Conservation (phyloP, 2,329 filamentous ascomycete species). For the Grosmannia huntii region DNA sequence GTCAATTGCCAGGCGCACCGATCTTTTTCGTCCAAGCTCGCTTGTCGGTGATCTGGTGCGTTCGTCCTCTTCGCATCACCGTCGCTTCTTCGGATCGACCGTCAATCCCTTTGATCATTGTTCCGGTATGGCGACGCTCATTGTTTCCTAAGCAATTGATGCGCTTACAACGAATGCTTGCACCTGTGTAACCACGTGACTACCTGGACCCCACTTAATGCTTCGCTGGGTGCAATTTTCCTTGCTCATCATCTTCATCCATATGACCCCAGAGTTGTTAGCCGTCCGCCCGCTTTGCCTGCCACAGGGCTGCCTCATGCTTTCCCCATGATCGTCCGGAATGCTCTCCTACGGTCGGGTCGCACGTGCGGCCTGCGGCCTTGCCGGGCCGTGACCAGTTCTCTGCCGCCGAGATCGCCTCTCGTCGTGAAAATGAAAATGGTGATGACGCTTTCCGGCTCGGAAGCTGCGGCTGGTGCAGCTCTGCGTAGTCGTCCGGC, state of each 20-base stretch:
- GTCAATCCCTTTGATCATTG: neutral
- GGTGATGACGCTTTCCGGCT: neutral
- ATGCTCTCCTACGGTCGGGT: neutral
- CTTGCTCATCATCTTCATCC: no score
- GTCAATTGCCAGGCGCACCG: neutral
- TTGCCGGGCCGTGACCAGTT: neutral
- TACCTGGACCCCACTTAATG: neutral
- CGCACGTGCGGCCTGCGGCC: neutral
- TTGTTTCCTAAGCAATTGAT: no score
- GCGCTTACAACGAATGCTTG: no score
- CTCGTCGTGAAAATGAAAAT: neutral
- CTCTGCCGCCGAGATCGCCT: neutral
- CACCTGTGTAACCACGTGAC: no score
- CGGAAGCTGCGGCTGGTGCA: neutral
- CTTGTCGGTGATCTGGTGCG: neutral
- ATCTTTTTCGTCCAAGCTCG: neutral
- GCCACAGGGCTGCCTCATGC: neutral
- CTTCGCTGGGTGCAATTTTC: no score
- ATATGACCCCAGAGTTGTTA: neutral
- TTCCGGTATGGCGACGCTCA: no score
- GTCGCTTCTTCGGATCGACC: neutral
- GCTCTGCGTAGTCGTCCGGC: neutral
- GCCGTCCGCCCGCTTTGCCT: neutral
- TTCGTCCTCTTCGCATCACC: neutral
- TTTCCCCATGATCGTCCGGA: neutral